Base-by-base conservation (phyloP, 352 stramenopile species). In the Phytophthora meadii region DNA sequence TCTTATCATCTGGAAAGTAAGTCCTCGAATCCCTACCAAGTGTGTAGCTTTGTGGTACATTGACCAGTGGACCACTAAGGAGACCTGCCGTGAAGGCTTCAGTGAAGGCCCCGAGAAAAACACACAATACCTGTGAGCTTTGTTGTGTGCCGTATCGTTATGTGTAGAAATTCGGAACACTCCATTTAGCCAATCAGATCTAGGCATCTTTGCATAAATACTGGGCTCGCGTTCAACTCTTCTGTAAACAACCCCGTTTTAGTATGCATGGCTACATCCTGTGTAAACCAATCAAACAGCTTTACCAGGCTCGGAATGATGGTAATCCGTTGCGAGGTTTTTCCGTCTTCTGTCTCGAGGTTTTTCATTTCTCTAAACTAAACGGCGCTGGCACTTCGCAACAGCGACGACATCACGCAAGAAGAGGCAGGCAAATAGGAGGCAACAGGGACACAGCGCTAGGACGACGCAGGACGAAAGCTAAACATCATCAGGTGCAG, bases 351-450 rank as follows among this genome's bases (percentile, higher is more conserved):
- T 36, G 30, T 36, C 9, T 36, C 45, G 32, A 62, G 54, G 54
- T 62, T 62, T 62, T 62, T 54, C 44, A 39, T 47, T 46, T 47
- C 30, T 54, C 27, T 10, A 47, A 61, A 28, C 17, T 24, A 60
- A 60, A 42, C 27, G 28, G 37, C n/a, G 32, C 42, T 54, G 55
- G 5, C 55, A 55, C 52, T 55, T 55, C 54, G 9, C 49, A 46
- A 60, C 6, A 45, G 41, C 19, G 54, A 19, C 28, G 30, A 44
- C 42, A 52, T 58, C 28, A 60, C 49, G 36, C 36, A 45, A 50
- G 39, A 53, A 19, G 40, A 47, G 30, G 34, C 19, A 37, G 22
- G 14, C 22, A 25, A 47, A 36, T 41, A 25, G 39, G 19, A 37
- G n/a, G 28, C n/a, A 40, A 5, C 34, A 15, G 30, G 30, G 9